These are phyloP conservation scores for Aspergillus sp. DNA, from an alignment of 2,329 filamentous ascomycete species.

Conservation along the genomic window DNA sequence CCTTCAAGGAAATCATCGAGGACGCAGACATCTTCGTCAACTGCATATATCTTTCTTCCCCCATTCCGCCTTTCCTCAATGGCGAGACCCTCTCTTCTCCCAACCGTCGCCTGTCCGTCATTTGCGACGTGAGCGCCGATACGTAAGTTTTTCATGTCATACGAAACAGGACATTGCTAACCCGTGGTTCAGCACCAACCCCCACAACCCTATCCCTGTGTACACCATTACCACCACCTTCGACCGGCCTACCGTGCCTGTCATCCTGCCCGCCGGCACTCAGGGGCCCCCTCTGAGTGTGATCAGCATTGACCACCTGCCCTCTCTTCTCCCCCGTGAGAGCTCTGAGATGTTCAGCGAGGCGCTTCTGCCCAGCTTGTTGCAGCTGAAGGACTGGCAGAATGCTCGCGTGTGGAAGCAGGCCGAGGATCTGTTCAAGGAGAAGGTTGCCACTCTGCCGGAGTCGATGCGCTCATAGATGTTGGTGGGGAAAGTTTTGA, in stretches of 20 bases:
- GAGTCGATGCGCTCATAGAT: not conserved
- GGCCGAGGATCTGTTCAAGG: conserved; percentile 78
- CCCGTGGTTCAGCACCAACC: conserved; percentile 42
- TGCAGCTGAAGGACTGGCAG: conserved; percentile 72
- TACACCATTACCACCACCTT: conserved; percentile 86
- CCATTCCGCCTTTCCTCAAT: conserved; percentile 80
- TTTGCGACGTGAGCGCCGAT: conserved; percentile 67
- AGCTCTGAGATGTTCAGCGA: conserved; percentile 80
- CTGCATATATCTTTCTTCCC: conserved; percentile 79
- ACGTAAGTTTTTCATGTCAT: conserved; percentile 25
- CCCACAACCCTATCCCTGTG: conserved; percentile 61
- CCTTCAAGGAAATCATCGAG: conserved; percentile 75
- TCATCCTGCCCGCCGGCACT: conserved; percentile 52
- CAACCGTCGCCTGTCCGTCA: conserved; percentile 70
- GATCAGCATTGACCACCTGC: conserved; percentile 85
- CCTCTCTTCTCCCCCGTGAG: conserved; percentile 79
- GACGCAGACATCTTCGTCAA: conserved; percentile 72
- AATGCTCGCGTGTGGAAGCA: conserved; percentile 75
- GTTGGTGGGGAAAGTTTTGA: not conserved
- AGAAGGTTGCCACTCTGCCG: conserved; percentile 73
- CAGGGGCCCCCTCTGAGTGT: conserved; percentile 65
- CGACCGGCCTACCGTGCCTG: conserved; percentile 77
- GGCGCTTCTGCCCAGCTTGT: conserved; percentile 72
- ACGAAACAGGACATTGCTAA: conserved; percentile 21
- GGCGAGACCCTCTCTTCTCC: conserved; percentile 64